phyloP scores from a whole-genome alignment of 306 rosid genomes.

The Gastrolobium bilobum region DNA sequence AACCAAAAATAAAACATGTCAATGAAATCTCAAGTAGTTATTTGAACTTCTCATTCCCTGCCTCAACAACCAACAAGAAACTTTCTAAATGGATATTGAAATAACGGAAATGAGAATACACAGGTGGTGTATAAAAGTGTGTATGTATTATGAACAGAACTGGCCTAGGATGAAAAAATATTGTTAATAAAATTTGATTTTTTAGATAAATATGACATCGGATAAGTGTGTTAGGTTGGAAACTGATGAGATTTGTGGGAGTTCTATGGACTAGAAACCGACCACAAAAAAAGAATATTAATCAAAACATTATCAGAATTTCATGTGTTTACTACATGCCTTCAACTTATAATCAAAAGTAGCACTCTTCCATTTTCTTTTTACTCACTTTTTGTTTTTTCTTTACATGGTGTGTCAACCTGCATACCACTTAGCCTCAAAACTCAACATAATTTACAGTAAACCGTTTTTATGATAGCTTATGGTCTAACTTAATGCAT shows the following conservation, averaged over 20 bases:
- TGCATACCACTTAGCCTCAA: neutral
- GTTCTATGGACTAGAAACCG: constrained; percentile 62
- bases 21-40: constrained; percentile 47
- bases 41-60: constrained; percentile 47
- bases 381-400: neutral
- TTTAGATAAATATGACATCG: constrained; percentile 24
- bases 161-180: constrained; percentile 20
- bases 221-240: constrained; percentile 62
- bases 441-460: neutral
- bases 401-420: constrained; percentile 12
- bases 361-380: constrained; percentile 10
- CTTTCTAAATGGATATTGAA: constrained; percentile 3
- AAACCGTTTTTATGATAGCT: neutral
- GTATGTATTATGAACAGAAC: constrained; percentile 28
- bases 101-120: constrained; percentile 26
- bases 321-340: neutral
- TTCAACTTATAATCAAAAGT: neutral
- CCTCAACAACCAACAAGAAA: constrained; percentile 55
- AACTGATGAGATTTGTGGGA: constrained; percentile 64
- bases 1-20: constrained; percentile 39
- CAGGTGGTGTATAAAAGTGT: neutral
- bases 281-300: constrained; percentile 20
- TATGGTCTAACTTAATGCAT: constrained; percentile 12
- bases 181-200: constrained; percentile 36
- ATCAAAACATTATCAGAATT: constrained; percentile 9